Base-by-base conservation (phyloP, 106 monocot genomes). In the Dactylorhiza incarnata region DNA sequence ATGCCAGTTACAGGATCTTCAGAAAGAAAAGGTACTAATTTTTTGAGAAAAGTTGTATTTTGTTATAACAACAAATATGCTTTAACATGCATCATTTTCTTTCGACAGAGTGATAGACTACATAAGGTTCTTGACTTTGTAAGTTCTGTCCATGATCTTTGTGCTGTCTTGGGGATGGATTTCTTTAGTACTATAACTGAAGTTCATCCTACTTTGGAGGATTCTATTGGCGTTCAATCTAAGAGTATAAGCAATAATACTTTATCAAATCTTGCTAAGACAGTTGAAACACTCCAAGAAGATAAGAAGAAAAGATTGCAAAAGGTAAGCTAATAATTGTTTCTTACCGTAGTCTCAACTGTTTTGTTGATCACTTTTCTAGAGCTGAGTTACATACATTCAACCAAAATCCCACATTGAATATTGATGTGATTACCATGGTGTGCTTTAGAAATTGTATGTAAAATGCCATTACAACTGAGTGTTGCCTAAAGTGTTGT, bases 221-320 rank as follows among this genome's bases (percentile, higher is more conserved):
- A 97, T 67, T 96, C 91, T 13, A 66, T 91, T 71, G 88, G 86
- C 62, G 86, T 86, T 48, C 85, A 91, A 76, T 89, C 85, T 48
- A 97, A 94, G 75, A 97, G 97, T 79, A 94, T 97, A 49, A 97
- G 89, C 68, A 84, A 97, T 80, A 86, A 91, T 72, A 94, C 97
- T 14, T 77, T 97, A 71, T 86, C 87, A 66, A 89, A 89, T 73
- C 93, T 97, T 74, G 90, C 87, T 48, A 79, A 37, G 77, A 89
- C 86, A 48, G 91, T 97, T 56, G 73, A 78, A 20, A 46, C 86
- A 71, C 82, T 97, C 24, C 80, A 86, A 78, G 93, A 94, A 82
- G 93, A 97, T 59, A 97, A 97, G 81, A 83, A 80, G 73, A 68
- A 58, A 63, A 89, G 97, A 45, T 79, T 97, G 47, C 87, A 85